A percentile compares a stretch with the other conserved stretches of the same genome.
These are phyloP conservation scores for Clonostachys byssicola DNA, from an alignment of 2,329 filamentous ascomycete genomes.

Conservation along the genomic window DNA sequence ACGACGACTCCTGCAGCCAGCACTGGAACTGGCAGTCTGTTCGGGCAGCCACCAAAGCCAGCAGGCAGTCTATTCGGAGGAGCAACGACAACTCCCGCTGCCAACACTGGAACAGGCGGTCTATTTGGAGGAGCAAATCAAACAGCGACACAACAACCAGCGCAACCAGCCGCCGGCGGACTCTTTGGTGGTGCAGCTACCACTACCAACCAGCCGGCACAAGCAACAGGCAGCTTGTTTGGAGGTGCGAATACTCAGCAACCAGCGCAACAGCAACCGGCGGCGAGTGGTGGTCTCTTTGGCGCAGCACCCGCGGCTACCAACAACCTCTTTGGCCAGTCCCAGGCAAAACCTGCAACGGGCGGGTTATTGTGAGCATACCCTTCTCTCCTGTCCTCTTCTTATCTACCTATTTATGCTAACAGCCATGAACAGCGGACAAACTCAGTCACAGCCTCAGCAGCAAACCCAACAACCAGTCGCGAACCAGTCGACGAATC, in stretches of 20 bases:
- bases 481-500: slow-evolving; percentile 16
- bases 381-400: not conserved
- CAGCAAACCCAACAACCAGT: slow-evolving; percentile 2
- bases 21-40: slow-evolving; percentile 19
- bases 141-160: slow-evolving; percentile 10
- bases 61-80: slow-evolving; percentile 14
- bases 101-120: no score
- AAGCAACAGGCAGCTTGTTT: slow-evolving; percentile 8
- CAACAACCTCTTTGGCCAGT: slow-evolving; percentile 18
- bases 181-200: slow-evolving; percentile 6
- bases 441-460: slow-evolving; percentile 7
- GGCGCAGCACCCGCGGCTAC: no score
- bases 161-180: slow-evolving; percentile 12
- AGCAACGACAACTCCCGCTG: not conserved
- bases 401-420: not conserved
- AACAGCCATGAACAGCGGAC: slow-evolving; percentile 14
- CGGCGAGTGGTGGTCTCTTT: slow-evolving; percentile 11
- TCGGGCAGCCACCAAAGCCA: slow-evolving; percentile 11
- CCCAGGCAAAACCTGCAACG: slow-evolving; percentile 21
- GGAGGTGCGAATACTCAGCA: slow-evolving; percentile 7
- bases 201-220: slow-evolving; percentile 8
- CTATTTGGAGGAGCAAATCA: no score
- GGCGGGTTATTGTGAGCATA: slow-evolving; percentile 23
- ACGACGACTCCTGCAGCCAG: slow-evolving; percentile 12
- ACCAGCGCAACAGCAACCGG: slow-evolving; percentile 11